Base-by-base conservation (phyloP, 2,329 filamentous ascomycete genomes). In the Simplicillium aogashimaense region DNA sequence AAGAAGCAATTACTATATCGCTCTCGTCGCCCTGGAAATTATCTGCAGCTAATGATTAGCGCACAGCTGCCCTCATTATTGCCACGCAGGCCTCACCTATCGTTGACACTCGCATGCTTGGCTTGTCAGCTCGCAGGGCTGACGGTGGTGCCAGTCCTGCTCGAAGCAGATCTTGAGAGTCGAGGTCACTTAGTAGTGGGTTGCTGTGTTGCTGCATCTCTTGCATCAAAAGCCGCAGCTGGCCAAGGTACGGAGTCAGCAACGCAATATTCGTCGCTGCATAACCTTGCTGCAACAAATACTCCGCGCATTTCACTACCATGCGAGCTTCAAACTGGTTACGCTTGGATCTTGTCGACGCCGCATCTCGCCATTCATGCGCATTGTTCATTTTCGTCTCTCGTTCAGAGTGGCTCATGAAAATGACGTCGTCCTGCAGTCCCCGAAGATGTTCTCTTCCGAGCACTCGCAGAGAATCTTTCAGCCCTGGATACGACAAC, bases 21-120 rank as follows among this genome's bases (percentile, higher is more conserved):
- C 75, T 78, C 47, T 89, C 83, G 50, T 88, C 83, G 2, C 84
- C 83, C 53, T 88, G 84, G 42, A 83, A 89, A 45, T 88, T 88
- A 45, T 88, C 83, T 81, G 36, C 3, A 12, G 32, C 13, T 3
- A 15, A 14, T 8, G 7, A n/a, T 16, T 39, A 30, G 7, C 4
- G 1, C 25, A 17, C n/a, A n/a, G n/a, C n/a, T n/a, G n/a, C n/a
- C n/a, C n/a, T n/a, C n/a, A n/a, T n/a, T n/a, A n/a, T n/a, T n/a
- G n/a, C n/a, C n/a, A n/a, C n/a, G n/a, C n/a, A n/a, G n/a, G 25
- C 53, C 72, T 54, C 58, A 83, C 79, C 80, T 38, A 88, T 82
- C 0, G 83, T 86, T 0, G 83, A 85, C 0, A 88, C 63, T 0
- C 70, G 65, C 13, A 87, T 62, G 0, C 54, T 63, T 1, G 61